Evolutionary conservation across 345 rosid species (phyloP).

Genomic region (Salix purpurea): DNA sequence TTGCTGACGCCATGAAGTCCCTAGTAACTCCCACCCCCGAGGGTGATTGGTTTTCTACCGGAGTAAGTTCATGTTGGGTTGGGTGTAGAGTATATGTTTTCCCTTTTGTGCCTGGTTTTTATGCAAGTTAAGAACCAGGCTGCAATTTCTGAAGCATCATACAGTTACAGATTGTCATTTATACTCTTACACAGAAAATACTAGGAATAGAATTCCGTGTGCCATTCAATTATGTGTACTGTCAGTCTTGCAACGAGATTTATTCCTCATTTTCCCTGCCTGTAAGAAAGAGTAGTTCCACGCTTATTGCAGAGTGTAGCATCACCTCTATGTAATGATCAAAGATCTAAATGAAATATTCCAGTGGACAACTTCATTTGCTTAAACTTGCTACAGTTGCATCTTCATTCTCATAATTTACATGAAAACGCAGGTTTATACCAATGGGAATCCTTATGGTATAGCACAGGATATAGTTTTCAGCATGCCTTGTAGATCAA

Average conservation of each 20-base stretch:
- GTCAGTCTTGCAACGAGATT: neutral
- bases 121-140: neutral
- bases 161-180: neutral
- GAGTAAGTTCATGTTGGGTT: conserved; percentile 46
- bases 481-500: conserved; percentile 99
- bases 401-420: conserved; percentile 1
- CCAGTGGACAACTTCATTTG: neutral
- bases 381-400: neutral
- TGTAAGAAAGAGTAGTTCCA: neutral
- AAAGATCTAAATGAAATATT: neutral
- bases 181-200: neutral
- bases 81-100: neutral
- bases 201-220: neutral
- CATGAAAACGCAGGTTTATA: conserved; percentile 57
- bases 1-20: conserved; percentile 87
- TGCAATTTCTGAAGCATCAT: neutral
- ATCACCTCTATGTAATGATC: neutral
- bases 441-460: conserved; percentile 83
- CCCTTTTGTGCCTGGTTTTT: neutral
- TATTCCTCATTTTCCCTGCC: neutral
- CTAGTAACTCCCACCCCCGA: conserved; percentile 82
- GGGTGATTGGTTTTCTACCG: conserved; percentile 98
- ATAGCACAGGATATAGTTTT: conserved; percentile 81
- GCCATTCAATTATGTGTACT: neutral
- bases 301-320: neutral